phyloP scores from a whole-genome alignment of 1,139 yeast species.

The Spathaspora jeffriesii region DNA sequence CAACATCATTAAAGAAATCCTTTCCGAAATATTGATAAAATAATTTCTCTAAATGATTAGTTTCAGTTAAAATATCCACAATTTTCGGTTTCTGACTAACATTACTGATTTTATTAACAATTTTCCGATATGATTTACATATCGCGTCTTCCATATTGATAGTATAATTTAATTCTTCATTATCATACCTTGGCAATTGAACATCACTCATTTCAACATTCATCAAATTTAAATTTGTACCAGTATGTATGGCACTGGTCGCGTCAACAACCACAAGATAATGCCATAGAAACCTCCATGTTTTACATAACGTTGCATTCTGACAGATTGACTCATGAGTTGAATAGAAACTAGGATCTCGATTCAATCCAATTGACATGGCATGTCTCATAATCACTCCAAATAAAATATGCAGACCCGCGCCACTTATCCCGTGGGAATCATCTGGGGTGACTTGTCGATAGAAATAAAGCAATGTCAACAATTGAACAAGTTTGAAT shows the following conservation, averaged over 20 bases:
- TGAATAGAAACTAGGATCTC: constrained; percentile 39
- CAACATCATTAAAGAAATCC: constrained; percentile 42
- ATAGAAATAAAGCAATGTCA: constrained; percentile 35
- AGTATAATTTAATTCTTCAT: constrained; percentile 19
- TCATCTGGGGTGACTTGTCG: constrained; percentile 43
- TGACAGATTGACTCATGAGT: constrained; percentile 32
- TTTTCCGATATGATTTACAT: constrained; percentile 28
- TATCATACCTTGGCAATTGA: constrained; percentile 20
- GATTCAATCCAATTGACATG: constrained; percentile 41
- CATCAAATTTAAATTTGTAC: constrained; percentile 29
- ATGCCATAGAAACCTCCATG: constrained; percentile 44
- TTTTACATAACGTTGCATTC: constrained; percentile 24
- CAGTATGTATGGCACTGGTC: constrained; percentile 32
- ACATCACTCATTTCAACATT: constrained; percentile 35
- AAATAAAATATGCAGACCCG: constrained; percentile 40
- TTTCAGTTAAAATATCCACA: constrained; percentile 36
- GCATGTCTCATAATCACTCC: constrained; percentile 43
- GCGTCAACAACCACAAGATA: constrained; percentile 34
- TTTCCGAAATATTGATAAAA: constrained; percentile 43
- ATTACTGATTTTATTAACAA: constrained; percentile 31
- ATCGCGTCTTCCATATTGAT: constrained; percentile 19
- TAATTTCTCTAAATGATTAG: constrained; percentile 37
- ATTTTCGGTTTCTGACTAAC: constrained; percentile 33
- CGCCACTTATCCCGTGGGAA: constrained; percentile 45
- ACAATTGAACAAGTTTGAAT: constrained; percentile 32